Percentiles rank a stretch among this genome's conserved stretches.
Conservation (phyloP, 495 filamentous ascomycete species). For the Cercophora newfieldiana region DNA sequence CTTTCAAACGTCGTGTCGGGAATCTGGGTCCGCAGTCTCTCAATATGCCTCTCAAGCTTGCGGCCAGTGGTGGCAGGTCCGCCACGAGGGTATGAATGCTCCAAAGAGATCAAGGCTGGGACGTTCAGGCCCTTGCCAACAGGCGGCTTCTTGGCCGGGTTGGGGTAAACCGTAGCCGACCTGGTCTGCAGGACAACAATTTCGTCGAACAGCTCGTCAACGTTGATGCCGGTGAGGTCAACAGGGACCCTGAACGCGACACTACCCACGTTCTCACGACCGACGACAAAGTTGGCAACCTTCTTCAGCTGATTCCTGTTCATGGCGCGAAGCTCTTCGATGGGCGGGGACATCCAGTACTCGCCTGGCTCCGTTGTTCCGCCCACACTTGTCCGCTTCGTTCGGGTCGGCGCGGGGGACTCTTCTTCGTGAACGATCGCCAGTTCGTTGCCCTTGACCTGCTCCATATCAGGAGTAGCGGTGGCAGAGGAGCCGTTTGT, state of each 20-base stretch:
- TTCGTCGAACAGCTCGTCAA: conserved; percentile 68
- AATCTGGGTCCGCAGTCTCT: conserved; percentile 69
- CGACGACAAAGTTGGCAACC: conserved; percentile 72
- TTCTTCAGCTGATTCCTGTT: conserved; percentile 68
- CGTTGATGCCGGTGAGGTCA: conserved; percentile 69
- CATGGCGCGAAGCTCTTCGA: conserved; percentile 72
- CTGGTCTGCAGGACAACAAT: conserved; percentile 75
- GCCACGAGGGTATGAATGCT: conserved; percentile 86
- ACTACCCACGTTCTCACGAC: conserved; percentile 74
- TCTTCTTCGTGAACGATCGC: conserved; percentile 75
- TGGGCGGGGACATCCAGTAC: conserved; percentile 82
- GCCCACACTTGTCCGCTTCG: conserved; percentile 20
- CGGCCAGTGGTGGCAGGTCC: conserved; percentile 30
- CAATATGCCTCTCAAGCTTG: conserved; percentile 75
- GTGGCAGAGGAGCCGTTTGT: conserved; percentile 49
- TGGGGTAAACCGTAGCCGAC: conserved; percentile 82
- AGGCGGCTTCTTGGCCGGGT: conserved; percentile 70
- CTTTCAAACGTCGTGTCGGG: conserved; percentile 74
- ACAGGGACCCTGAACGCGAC: conserved; percentile 80
- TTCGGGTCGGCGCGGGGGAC: conserved; percentile 36
- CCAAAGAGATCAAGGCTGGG: conserved; percentile 76
- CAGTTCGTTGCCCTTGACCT: conserved; percentile 73
- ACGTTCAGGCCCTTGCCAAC: conserved; percentile 88
- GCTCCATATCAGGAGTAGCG: conserved; percentile 65
- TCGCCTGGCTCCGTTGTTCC: conserved; percentile 63